These are phyloP conservation scores for Podochytrium sp. DNA, from an alignment of 192 early-diverging fungal species.

Conservation along the genomic window DNA sequence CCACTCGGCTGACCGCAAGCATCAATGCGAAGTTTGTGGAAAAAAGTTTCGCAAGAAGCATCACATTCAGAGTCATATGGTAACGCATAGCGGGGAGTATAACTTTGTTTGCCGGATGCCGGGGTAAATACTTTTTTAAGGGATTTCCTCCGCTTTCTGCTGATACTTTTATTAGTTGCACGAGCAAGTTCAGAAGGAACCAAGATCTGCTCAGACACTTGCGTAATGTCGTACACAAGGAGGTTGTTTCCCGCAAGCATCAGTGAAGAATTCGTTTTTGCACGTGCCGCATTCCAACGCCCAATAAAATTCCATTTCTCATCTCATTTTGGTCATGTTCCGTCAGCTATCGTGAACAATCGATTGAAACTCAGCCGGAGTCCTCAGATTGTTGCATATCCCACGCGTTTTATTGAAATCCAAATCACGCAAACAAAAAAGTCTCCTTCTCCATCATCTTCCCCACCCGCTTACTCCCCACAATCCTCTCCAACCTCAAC, in stretches of 20 bases:
- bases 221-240: neutral
- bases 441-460: constrained; percentile 65
- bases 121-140: too few species aligned
- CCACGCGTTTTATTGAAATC: too few species aligned
- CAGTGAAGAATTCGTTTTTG: too few species aligned
- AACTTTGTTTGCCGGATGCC: neutral
- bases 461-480: constrained; percentile 74
- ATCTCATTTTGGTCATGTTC: too few species aligned
- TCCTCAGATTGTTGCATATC: too few species aligned
- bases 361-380: too few species aligned
- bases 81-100: neutral
- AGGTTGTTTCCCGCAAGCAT: too few species aligned
- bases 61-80: neutral
- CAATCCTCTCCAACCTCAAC: constrained; percentile 86
- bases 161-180: too few species aligned
- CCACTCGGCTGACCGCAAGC: neutral
- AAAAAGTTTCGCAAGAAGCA: constrained; percentile 8
- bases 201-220: neutral
- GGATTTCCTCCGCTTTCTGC: too few species aligned
- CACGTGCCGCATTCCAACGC: too few species aligned
- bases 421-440: constrained; percentile 54
- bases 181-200: constrained; percentile 9
- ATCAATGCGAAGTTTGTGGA: neutral
- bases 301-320: too few species aligned
- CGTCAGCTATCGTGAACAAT: too few species aligned